Evolutionary conservation across 371 early-diverging fungal species (phyloP).

Genomic region (Capillidium rhysosporum): DNA sequence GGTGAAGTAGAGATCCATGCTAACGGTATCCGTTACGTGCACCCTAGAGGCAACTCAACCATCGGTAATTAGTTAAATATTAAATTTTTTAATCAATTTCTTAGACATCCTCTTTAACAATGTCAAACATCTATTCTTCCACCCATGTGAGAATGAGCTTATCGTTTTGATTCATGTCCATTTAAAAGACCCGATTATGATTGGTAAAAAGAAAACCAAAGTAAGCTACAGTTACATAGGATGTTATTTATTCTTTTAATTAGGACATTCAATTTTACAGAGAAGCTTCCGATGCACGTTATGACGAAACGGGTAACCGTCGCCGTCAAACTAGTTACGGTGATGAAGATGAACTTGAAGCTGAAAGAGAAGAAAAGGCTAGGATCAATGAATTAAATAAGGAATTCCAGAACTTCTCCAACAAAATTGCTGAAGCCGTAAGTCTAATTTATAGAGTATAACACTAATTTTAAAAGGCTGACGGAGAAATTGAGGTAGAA

Average conservation of each 20-base stretch:
- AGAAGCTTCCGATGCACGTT: slow-evolving; percentile 85
- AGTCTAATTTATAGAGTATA: slow-evolving; percentile 6
- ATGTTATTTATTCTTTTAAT: neutral
- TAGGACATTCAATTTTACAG: slow-evolving; percentile 97
- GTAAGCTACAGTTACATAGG: slow-evolving; percentile 10
- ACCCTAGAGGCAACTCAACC: slow-evolving; percentile 55
- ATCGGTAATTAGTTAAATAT: slow-evolving; percentile 25
- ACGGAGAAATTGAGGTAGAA: slow-evolving; percentile 62
- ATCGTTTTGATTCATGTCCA: slow-evolving; percentile 92
- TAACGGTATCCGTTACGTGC: slow-evolving; percentile 84
- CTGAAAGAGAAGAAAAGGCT: slow-evolving; percentile 85
- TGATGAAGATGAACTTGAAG: slow-evolving; percentile 91
- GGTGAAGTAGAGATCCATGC: slow-evolving; percentile 88
- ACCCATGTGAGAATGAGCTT: slow-evolving; percentile 93
- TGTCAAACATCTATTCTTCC: slow-evolving; percentile 95
- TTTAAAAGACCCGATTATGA: slow-evolving; percentile 88
- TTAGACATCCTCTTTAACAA: slow-evolving; percentile 90
- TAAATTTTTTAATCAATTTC: neutral
- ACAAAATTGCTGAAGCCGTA: slow-evolving; percentile 70
- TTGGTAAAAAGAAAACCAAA: slow-evolving; percentile 95
- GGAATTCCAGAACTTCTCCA: slow-evolving; percentile 89
- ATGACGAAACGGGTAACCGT: slow-evolving; percentile 96
- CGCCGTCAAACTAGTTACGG: slow-evolving; percentile 79
- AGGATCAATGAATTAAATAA: slow-evolving; percentile 74
- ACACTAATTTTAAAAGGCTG: slow-evolving; percentile 31